Evolutionary conservation across 768 basidiomycete genomes (phyloP), one percentile per base, ranked within the genome.

Genomic region (Mycena floridula): DNA sequence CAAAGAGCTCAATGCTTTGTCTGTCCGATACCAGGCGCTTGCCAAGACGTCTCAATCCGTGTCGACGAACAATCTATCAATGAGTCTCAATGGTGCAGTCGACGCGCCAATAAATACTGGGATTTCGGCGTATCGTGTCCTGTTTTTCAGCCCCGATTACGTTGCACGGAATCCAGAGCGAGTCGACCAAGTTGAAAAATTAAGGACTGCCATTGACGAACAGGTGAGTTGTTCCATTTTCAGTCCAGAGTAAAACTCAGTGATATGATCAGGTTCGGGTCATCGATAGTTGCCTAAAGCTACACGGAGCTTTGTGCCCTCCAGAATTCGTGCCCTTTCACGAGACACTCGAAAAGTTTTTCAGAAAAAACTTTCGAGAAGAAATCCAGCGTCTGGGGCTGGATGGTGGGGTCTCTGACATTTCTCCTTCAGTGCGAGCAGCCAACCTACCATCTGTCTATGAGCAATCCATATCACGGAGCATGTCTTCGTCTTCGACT

Each of bases 281-380:
- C 40, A 86, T 97, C 40, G 86, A 92, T 50, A 79, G 77, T 43
- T 93, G 90, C 57, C 72, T 97, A 43, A 80, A 78, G 53, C 73
- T 97, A 5, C 93, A 98, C 58, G 82, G 81, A 2, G 73, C 80
- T 37, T 65, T 95, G 24, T 93, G 91, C 58, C 79, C 89, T 0
- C 76, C 80, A 11, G 91, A 93, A 59, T 95, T 96, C 76, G 66
- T 85, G n/a, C 77, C 82, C 4, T 97, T 97, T 75, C 94, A 98
- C 58, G 82, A 85, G 47, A 91, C 90, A 0, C 70, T 98, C 37
- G 84, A 89, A 59, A 82, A 76, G 49, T 85, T 92, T 63, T 92
- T 90, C 71, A 76, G 70, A 44, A 88, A 85, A 61, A 89, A 89
- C 56, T 92, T 89, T 65, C 63, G 77, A 3, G 89, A 91, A 27